These are phyloP conservation scores for Peniophora sp. DNA, from an alignment of 1,284 basidiomycete genomes.

Conservation along the genomic window DNA sequence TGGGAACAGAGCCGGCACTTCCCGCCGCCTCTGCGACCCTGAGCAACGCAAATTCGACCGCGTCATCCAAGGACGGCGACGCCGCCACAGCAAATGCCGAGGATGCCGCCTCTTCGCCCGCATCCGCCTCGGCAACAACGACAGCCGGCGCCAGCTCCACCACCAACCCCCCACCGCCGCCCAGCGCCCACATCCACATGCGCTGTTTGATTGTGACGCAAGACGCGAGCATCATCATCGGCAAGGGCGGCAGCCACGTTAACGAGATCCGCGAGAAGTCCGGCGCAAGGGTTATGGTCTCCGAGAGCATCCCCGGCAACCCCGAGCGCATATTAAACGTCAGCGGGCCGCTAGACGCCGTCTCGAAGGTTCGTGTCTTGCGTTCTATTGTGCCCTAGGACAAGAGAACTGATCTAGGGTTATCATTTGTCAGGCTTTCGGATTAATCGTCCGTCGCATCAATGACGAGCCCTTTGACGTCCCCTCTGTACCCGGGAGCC, in stretches of 20 bases:
- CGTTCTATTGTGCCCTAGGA: slow-evolving; percentile 5
- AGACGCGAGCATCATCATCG: slow-evolving; percentile 99
- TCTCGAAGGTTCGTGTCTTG: slow-evolving; percentile 79
- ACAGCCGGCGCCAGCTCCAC: slow-evolving; percentile 17
- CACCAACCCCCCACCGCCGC: slow-evolving; percentile 19
- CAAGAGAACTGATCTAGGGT: not conserved
- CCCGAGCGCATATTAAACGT: slow-evolving; percentile 98
- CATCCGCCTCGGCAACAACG: slow-evolving; percentile 36
- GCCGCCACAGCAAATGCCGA: slow-evolving; percentile 18
- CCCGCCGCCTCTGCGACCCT: slow-evolving; percentile 28
- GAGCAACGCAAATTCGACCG: slow-evolving; percentile 11
- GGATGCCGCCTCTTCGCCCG: slow-evolving; percentile 23
- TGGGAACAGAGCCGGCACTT: slow-evolving; percentile 12
- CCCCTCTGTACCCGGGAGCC: slow-evolving; percentile 93
- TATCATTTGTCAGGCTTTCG: slow-evolving; percentile 72
- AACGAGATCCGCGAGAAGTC: slow-evolving; percentile 99
- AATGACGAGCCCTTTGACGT: slow-evolving; percentile 99
- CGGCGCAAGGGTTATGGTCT: slow-evolving; percentile 90
- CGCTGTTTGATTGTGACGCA: slow-evolving; percentile 96
- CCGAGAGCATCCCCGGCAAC: slow-evolving; percentile 94
- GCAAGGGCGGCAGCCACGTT: slow-evolving; percentile 92
- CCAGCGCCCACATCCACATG: slow-evolving; percentile 83
- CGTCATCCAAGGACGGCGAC: slow-evolving; percentile 16
- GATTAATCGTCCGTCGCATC: slow-evolving; percentile 96
- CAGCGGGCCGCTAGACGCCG: slow-evolving; percentile 94